Evolutionary conservation across 257 asterid species (phyloP), one percentile per base, ranked within the genome.

Genomic region (Jacaranda copaia): DNA sequence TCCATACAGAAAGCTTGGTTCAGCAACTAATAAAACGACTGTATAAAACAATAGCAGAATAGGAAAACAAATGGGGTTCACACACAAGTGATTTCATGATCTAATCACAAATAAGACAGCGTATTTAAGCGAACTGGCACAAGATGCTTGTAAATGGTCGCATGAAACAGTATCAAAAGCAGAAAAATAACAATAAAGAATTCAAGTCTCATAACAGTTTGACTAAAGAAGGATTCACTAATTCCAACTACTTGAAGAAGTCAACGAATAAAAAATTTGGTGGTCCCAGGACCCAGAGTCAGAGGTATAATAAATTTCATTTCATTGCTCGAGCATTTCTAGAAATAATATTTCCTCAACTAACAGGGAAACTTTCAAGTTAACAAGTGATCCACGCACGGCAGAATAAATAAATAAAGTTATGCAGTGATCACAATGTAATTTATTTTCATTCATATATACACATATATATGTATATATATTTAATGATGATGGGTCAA

Each of bases 221-320:
- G 5, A 56, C 19, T 19, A 43, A 15, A 18, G 39, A 63, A 19
- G 58, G 20, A 60, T 68, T 67, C 77, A 68, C 5, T 8, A 71
- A 71, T 66, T 71, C 73, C 42, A 74, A 32, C 45, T 20, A 59
- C 66, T 65, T 79, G 52, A 72, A 65, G 55, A 16, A 70, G 68
- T 56, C 69, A 63, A 25, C 60, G 40, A 63, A 76, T 43, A 56
- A 40, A 64, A 49, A 52, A 6, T 42, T 32, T 20, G 65, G 68
- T 68, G 40, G 48, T 43, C 39, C 19, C 4, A 20, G 53, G 65
- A 43, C 46, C 20, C 56, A 3, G 20, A 53, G 6, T 53, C 48
- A 32, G 38, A 38, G 64, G 67, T 49, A 75, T 48, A 12, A n/a
- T 36, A 51, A 75, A 10, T 18, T 59, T 36, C 11, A 32, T 36